These are phyloP conservation scores for Quercus phellos DNA, from an alignment of 331 rosid species.

Conservation along the genomic window DNA sequence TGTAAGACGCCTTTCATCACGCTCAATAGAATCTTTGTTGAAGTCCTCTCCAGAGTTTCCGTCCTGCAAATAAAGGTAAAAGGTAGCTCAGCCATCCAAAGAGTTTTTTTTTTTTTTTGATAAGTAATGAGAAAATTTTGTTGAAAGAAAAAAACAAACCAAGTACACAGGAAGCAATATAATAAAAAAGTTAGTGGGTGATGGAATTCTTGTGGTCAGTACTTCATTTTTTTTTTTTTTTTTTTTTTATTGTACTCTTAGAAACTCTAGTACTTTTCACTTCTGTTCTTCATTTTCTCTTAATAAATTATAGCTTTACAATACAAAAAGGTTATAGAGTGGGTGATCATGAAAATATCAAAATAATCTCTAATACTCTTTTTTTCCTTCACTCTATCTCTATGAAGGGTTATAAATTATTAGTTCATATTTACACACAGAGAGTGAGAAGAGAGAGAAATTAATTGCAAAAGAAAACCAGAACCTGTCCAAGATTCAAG, in stretches of 20 bases:
- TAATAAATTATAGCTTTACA: not conserved
- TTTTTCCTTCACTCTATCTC: not conserved
- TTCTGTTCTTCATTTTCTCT: not conserved
- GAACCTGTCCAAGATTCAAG: no score
- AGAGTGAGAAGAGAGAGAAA: no score
- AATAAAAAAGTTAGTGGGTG: no score
- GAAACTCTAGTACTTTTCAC: not conserved
- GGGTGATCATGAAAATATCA: not conserved
- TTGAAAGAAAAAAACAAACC: no score
- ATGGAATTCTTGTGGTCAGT: not conserved
- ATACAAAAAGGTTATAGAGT: not conserved
- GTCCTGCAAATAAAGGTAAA: slow-evolving; percentile 47
- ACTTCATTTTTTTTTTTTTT: not conserved
- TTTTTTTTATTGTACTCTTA: not conserved
- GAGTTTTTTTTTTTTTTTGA: not conserved
- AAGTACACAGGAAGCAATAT: no score
- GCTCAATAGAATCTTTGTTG: slow-evolving; percentile 89
- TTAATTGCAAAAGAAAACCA: no score
- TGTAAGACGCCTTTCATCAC: slow-evolving; percentile 92
- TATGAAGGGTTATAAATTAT: not conserved
- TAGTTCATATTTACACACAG: no score
- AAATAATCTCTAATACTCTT: not conserved
- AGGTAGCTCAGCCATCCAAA: slow-evolving; percentile 17
- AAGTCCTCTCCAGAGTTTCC: slow-evolving; percentile 94
- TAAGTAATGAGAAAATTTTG: not conserved